These are phyloP conservation scores for Daedaleopsis nitida DNA, from an alignment of 768 basidiomycete genomes.

Conservation along the genomic window DNA sequence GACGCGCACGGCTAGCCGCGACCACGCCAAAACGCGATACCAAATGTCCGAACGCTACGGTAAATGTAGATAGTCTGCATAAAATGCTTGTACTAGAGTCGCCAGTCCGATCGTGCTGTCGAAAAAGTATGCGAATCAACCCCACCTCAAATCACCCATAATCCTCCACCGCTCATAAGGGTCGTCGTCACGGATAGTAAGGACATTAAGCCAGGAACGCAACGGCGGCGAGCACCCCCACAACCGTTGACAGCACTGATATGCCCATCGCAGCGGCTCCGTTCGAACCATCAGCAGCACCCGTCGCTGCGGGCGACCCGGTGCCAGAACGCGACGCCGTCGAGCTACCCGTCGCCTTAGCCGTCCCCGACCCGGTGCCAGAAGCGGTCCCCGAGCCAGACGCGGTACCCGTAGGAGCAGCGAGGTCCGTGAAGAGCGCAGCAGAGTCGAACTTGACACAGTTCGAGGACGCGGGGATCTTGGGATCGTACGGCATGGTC, in stretches of 20 bases:
- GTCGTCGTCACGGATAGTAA: slow-evolving; percentile 1
- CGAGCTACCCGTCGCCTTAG: slow-evolving; percentile 9
- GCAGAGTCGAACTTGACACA: slow-evolving; percentile 41
- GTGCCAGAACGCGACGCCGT: neutral
- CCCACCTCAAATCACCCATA: neutral
- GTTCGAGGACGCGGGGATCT: slow-evolving; percentile 43
- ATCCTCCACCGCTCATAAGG: slow-evolving; percentile 11
- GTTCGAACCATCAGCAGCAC: slow-evolving; percentile 16
- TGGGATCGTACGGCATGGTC: slow-evolving; percentile 45
- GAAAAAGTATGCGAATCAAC: slow-evolving; percentile 2
- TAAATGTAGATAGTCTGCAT: slow-evolving; percentile 1
- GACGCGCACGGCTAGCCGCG: neutral
- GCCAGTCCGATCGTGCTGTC: neutral
- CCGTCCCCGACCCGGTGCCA: slow-evolving; percentile 16
- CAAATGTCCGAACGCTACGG: slow-evolving; percentile 14
- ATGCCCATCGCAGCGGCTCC: slow-evolving; percentile 26
- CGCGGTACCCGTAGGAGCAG: slow-evolving; percentile 11
- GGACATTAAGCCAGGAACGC: slow-evolving; percentile 35
- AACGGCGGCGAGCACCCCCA: slow-evolving; percentile 37
- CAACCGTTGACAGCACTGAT: slow-evolving; percentile 34
- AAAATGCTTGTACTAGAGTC: neutral
- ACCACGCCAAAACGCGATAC: slow-evolving; percentile 11
- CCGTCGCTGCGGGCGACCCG: slow-evolving; percentile 11
- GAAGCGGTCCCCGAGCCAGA: slow-evolving; percentile 14
- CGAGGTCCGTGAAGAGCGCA: slow-evolving; percentile 36